Percentiles rank a stretch among this genome's conserved stretches.
These are phyloP conservation scores for Myxozyma sirexii DNA, from an alignment of 805 yeast species.

Conservation along the genomic window DNA sequence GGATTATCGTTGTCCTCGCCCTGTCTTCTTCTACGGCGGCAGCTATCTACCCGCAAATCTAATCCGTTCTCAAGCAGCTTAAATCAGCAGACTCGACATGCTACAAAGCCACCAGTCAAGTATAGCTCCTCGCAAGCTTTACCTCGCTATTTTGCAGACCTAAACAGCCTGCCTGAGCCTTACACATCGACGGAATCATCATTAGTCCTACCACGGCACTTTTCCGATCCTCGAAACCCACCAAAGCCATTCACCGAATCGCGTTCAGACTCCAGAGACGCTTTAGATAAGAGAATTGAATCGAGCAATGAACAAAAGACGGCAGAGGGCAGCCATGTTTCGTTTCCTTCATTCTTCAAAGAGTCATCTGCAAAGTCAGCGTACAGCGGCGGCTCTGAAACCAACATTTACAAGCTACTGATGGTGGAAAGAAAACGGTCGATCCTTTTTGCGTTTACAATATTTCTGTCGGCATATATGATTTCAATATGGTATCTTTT, in stretches of 20 bases:
- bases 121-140: background rate
- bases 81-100: background rate
- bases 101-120: background rate
- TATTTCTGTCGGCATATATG: background rate
- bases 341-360: background rate
- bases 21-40: too few relatives aligned
- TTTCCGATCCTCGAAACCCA: background rate
- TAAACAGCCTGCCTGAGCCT: background rate
- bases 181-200: background rate
- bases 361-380: background rate
- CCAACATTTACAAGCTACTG: background rate
- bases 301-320: too few relatives aligned
- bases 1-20: too few relatives aligned
- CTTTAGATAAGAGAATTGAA: too few relatives aligned
- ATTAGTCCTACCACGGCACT: background rate
- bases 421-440: background rate
- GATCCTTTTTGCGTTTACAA: background rate
- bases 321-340: too few relatives aligned
- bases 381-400: background rate
- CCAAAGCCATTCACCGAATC: background rate
- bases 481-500: background rate
- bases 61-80: too few relatives aligned
- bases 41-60: too few relatives aligned
- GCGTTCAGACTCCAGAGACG: too few relatives aligned
- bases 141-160: slow-evolving; percentile 2